Evolutionary conservation across 164 flowering plant genomes (phyloP).

Genomic region (Hamamelis virginiana): DNA sequence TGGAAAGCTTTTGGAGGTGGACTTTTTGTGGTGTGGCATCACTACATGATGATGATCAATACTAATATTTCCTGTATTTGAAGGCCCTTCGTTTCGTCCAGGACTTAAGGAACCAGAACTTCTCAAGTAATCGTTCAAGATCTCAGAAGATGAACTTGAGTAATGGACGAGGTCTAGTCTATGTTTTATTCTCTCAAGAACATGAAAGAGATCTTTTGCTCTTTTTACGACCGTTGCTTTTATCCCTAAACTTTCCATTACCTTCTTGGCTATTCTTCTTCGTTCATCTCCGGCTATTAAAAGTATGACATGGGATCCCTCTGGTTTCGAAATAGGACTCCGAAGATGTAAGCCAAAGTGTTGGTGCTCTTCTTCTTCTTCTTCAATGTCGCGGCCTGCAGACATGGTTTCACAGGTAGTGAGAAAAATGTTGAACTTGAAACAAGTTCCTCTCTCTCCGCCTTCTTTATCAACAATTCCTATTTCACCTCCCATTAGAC

Average conservation of each 20-base stretch:
- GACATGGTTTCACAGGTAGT: conserved; percentile 1
- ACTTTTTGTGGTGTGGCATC: conserved; percentile 15
- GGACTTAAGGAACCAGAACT: conserved; percentile 4
- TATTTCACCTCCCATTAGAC: conserved; percentile 89
- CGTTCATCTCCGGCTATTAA: conserved; percentile 47
- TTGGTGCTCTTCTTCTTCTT: not conserved
- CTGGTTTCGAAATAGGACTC: conserved; percentile 14
- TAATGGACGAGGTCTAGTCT: conserved; percentile 15
- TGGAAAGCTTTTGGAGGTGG: not conserved
- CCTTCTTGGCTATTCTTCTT: conserved; percentile 34
- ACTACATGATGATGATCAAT: no score
- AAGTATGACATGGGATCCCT: conserved; percentile 43
- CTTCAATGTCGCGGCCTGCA: not conserved
- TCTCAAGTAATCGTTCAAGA: conserved; percentile 15
- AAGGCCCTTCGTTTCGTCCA: conserved; percentile 18
- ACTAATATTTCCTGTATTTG: conserved; percentile 29
- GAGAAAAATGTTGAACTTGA: conserved; percentile 63
- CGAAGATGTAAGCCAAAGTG: not conserved
- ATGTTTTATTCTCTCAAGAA: conserved; percentile 37
- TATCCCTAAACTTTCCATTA: conserved; percentile 46
- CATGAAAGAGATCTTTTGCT: conserved; percentile 31
- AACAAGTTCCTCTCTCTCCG: conserved; percentile 72
- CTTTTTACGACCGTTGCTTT: conserved; percentile 34
- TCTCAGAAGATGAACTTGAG: conserved; percentile 14
- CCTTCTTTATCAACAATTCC: conserved; percentile 55